A percentile compares a stretch with the other conserved stretches of the same genome.
phyloP scores from a whole-genome alignment of 208 protist species.

The Vickermania ingenoplastis region DNA sequence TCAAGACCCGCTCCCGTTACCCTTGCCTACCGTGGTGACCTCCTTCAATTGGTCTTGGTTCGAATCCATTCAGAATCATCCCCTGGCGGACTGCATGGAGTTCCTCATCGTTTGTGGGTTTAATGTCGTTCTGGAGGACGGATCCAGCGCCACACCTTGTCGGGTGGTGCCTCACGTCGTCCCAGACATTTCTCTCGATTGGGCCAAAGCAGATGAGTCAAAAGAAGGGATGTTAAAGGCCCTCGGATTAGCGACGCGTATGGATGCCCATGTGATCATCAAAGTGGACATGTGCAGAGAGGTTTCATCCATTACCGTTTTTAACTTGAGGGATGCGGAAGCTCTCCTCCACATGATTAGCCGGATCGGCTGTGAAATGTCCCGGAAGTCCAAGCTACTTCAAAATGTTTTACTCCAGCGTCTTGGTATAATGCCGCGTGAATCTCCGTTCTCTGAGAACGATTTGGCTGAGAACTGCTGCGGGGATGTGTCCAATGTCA shows the following conservation, averaged over 20 bases:
- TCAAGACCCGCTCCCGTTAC: no score
- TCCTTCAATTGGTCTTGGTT: slow-evolving; percentile 68
- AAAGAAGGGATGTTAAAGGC: slow-evolving; percentile 48
- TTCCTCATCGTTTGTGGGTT: slow-evolving; percentile 67
- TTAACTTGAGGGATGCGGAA: slow-evolving; percentile 74
- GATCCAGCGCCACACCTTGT: not conserved
- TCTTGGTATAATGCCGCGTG: slow-evolving; percentile 38
- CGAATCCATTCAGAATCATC: slow-evolving; percentile 60
- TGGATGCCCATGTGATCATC: slow-evolving; percentile 24
- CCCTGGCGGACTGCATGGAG: slow-evolving; percentile 32
- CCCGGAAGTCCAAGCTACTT: slow-evolving; percentile 60
- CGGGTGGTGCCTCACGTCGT: not conserved
- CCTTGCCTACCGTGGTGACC: slow-evolving; percentile 11
- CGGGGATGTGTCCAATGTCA: slow-evolving; percentile 55
- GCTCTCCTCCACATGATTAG: slow-evolving; percentile 52
- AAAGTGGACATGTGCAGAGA: slow-evolving; percentile 11
- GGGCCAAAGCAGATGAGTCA: slow-evolving; percentile 31
- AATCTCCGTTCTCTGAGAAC: slow-evolving; percentile 46
- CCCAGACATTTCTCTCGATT: slow-evolving; percentile 14
- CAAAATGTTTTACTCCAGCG: slow-evolving; percentile 74
- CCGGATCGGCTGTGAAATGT: slow-evolving; percentile 48
- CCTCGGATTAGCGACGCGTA: slow-evolving; percentile 17
- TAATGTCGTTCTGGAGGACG: not conserved
- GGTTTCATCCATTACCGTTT: slow-evolving; percentile 34
- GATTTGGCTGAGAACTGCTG: slow-evolving; percentile 61